These are phyloP conservation scores for Plasmodium adleri DNA, from an alignment of 169 alveolate species.

Conservation along the genomic window DNA sequence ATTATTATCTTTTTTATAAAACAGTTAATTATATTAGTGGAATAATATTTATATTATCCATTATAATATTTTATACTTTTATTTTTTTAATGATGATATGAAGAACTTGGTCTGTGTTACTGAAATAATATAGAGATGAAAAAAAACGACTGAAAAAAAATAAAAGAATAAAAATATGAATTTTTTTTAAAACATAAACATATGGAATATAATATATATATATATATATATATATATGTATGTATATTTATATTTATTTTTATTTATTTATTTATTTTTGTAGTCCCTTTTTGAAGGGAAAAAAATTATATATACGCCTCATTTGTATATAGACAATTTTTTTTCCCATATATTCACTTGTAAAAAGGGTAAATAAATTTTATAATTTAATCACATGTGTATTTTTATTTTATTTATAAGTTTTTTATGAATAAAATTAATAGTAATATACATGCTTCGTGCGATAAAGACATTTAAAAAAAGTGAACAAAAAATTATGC, in stretches of 20 bases:
- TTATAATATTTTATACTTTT: slow-evolving; percentile 2
- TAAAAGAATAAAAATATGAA: slow-evolving; percentile 1
- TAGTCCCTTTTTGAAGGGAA: not conserved
- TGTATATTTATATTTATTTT: not conserved
- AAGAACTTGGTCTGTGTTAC: slow-evolving; percentile 75
- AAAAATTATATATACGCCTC: not conserved
- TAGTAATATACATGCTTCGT: slow-evolving; percentile 60
- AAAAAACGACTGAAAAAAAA: slow-evolving; percentile 33
- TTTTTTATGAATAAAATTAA: slow-evolving; percentile 37
- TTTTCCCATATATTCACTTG: not conserved
- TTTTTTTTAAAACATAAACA: not conserved
- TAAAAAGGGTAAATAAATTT: slow-evolving; percentile 32
- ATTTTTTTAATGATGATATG: slow-evolving; percentile 62
- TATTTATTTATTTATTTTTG: not conserved
- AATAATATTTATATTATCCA: not conserved
- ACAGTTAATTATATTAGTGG: not conserved
- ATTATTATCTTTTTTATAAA: not conserved
- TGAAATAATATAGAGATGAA: slow-evolving; percentile 69
- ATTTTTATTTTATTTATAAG: slow-evolving; percentile 69
- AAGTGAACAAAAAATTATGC: not conserved
- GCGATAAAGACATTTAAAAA: slow-evolving; percentile 51
- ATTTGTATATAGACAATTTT: not conserved
- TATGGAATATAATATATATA: not conserved
- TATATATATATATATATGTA: not conserved
- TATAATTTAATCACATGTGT: slow-evolving; percentile 58